These are phyloP conservation scores for Hypoxylon intermedium DNA, from an alignment of 495 filamentous ascomycete species.

Conservation along the genomic window DNA sequence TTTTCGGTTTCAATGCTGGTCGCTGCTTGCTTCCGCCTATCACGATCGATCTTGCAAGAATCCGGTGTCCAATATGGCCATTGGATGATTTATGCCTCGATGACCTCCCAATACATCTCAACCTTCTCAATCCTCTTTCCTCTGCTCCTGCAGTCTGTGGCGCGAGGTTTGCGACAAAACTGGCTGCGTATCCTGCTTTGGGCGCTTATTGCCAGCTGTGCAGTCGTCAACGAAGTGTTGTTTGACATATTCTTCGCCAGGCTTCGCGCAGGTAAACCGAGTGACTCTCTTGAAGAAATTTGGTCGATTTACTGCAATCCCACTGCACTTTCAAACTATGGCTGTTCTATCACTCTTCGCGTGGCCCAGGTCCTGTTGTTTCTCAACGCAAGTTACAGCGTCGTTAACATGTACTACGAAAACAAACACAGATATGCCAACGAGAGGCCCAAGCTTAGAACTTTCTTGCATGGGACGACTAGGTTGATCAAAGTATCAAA, in stretches of 20 bases:
- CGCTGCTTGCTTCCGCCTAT: slow-evolving; percentile 16
- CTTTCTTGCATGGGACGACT: background rate
- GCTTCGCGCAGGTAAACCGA: background rate
- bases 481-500: slow-evolving; percentile 2
- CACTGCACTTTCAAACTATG: background rate
- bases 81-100: slow-evolving; percentile 15
- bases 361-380: slow-evolving; percentile 7
- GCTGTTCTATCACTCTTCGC: background rate
- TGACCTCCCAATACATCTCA: slow-evolving; percentile 21
- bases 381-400: slow-evolving; percentile 14
- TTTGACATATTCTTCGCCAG: slow-evolving; percentile 3
- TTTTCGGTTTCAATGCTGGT: slow-evolving; percentile 22
- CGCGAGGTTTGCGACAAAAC: slow-evolving; percentile 5
- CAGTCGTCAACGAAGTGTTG: slow-evolving; percentile 5
- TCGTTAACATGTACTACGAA: background rate
- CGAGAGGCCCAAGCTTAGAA: background rate
- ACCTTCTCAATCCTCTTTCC: slow-evolving; percentile 19
- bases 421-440: background rate
- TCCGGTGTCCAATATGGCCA: background rate
- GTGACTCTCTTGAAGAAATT: background rate
- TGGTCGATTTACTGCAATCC: slow-evolving; percentile 12
- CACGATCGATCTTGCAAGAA: slow-evolving; percentile 1
- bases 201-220: slow-evolving; percentile 2
- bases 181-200: slow-evolving; percentile 18
- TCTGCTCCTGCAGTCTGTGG: slow-evolving; percentile 4